These are phyloP conservation scores for Nicotiana paniculata DNA, from an alignment of 257 asterid species.

Conservation along the genomic window DNA sequence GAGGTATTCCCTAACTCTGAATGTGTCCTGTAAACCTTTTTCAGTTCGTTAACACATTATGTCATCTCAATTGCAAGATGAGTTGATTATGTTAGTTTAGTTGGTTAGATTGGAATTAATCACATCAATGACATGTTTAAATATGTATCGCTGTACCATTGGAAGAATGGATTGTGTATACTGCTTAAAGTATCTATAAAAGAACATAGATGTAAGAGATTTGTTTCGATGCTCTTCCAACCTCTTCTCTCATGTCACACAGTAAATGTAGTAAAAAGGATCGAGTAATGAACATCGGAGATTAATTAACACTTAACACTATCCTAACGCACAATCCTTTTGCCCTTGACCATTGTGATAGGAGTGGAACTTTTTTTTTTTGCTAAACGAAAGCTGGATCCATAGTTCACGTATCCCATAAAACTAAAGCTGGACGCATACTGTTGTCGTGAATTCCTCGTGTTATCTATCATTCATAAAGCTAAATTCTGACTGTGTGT, in stretches of 20 bases:
- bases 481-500: neutral
- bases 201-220: neutral
- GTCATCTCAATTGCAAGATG: neutral
- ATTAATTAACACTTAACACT: neutral
- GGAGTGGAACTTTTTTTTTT: neutral
- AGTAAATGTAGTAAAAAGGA: neutral
- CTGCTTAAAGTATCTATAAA: neutral
- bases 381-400: neutral
- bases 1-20: conserved; percentile 71
- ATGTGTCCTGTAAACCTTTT: neutral
- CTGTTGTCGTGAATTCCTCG: neutral
- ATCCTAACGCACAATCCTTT: neutral
- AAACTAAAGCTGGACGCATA: neutral
- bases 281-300: neutral
- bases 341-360: neutral
- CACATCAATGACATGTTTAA: neutral
- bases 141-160: neutral
- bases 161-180: neutral
- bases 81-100: neutral
- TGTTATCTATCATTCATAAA: neutral
- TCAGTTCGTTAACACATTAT: neutral
- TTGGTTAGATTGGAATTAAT: neutral
- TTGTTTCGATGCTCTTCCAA: neutral
- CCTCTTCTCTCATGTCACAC: neutral
- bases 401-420: neutral